Conservation (phyloP, 225 moss, liverwort and hornwort genomes). For the Bryum argenteum region DNA sequence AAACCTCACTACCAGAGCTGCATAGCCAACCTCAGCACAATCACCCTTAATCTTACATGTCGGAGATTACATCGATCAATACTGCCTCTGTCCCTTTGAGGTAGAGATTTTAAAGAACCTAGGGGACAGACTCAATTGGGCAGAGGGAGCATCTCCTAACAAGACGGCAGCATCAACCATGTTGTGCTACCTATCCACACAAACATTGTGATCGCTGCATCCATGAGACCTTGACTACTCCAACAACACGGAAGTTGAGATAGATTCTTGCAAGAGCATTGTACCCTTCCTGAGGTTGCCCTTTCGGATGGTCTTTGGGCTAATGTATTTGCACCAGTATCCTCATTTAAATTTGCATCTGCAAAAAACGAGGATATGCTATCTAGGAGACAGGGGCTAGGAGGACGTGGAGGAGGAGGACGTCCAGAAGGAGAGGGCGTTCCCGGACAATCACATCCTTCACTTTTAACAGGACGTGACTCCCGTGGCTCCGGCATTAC, state of each 20-base stretch:
- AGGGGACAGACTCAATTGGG: too few species aligned
- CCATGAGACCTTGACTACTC: background rate
- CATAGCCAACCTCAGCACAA: background rate
- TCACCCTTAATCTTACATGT: background rate
- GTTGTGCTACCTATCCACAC: background rate
- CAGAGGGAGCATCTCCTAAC: too few species aligned
- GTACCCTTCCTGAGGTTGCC: constrained; percentile 50
- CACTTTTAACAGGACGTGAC: background rate
- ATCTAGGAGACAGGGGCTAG: constrained; percentile 26
- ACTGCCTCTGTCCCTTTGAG: too few species aligned
- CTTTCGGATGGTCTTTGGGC: constrained; percentile 35
- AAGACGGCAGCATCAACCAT: background rate
- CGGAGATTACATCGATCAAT: background rate
- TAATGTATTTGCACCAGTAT: background rate
- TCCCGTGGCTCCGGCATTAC: background rate
- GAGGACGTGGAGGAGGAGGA: constrained; percentile 17
- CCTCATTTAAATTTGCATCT: background rate
- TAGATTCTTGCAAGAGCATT: background rate
- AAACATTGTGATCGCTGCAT: background rate
- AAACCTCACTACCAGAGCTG: background rate
- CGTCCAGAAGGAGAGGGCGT: background rate
- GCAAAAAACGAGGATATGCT: constrained; percentile 34
- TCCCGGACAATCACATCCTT: constrained; percentile 7
- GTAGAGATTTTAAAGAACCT: too few species aligned
- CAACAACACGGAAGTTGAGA: background rate